These are phyloP conservation scores for Flaveria linearis DNA, from an alignment of 129 eudicot species.

Conservation along the genomic window DNA sequence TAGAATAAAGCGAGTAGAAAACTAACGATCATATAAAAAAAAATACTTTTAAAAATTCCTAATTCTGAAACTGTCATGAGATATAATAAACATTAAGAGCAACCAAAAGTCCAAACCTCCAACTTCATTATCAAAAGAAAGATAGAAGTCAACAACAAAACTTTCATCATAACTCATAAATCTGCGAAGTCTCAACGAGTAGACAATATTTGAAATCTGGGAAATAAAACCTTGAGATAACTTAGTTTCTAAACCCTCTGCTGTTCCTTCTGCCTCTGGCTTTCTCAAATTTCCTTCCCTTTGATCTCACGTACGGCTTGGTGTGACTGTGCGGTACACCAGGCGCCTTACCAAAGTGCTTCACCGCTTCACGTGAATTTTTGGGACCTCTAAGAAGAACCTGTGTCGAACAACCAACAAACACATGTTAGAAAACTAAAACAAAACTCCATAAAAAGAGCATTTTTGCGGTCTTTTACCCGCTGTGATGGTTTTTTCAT, in stretches of 20 bases:
- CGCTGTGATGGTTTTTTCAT: too few species aligned
- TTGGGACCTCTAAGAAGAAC: slow-evolving; percentile 20
- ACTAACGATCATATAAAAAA: too few species aligned
- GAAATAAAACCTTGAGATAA: background rate
- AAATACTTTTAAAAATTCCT: too few species aligned
- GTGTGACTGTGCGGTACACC: slow-evolving; percentile 79
- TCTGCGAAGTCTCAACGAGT: background rate
- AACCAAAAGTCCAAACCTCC: too few species aligned
- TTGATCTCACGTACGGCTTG: slow-evolving; percentile 64
- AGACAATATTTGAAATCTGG: background rate
- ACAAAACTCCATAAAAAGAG: too few species aligned
- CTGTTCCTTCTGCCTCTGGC: slow-evolving; percentile 63
- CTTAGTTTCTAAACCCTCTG: slow-evolving; percentile 18
- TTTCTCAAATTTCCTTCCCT: slow-evolving; percentile 68
- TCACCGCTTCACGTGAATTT: background rate
- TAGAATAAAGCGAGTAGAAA: too few species aligned
- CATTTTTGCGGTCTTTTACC: too few species aligned
- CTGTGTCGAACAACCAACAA: background rate
- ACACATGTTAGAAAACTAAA: background rate
- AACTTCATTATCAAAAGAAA: background rate
- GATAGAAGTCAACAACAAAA: background rate
- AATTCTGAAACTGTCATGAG: too few species aligned
- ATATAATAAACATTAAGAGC: too few species aligned
- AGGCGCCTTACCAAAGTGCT: slow-evolving; percentile 74
- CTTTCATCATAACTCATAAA: background rate